phyloP scores from a whole-genome alignment of 208 protist genomes.

The Leishmania gerbilli region DNA sequence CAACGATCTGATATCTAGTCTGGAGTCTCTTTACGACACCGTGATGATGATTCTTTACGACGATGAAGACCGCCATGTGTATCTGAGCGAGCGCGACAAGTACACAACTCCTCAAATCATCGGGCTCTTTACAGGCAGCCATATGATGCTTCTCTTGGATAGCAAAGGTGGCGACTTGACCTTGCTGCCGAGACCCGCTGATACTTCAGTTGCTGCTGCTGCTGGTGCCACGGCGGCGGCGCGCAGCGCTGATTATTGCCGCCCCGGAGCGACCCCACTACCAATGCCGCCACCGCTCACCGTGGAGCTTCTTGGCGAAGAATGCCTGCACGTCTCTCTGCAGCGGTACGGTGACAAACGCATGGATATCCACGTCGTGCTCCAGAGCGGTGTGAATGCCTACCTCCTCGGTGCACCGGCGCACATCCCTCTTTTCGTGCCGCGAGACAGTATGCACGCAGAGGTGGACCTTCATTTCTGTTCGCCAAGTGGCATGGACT shows the following conservation, averaged over 20 bases:
- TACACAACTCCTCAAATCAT: slow-evolving; percentile 42
- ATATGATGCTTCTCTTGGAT: slow-evolving; percentile 26
- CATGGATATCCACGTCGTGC: slow-evolving; percentile 44
- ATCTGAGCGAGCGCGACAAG: slow-evolving; percentile 40
- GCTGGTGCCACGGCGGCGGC: neutral
- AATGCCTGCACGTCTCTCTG: slow-evolving; percentile 35
- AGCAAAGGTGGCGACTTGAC: slow-evolving; percentile 18
- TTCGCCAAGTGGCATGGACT: slow-evolving; percentile 35
- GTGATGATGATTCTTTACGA: slow-evolving; percentile 43
- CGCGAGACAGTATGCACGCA: slow-evolving; percentile 25
- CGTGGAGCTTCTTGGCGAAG: slow-evolving; percentile 31
- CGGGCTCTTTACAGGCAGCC: slow-evolving; percentile 31
- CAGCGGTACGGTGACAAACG: slow-evolving; percentile 60
- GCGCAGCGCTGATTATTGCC: neutral
- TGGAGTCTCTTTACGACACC: slow-evolving; percentile 52
- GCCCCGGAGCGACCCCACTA: neutral
- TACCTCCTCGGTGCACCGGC: slow-evolving; percentile 34
- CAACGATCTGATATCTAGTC: slow-evolving; percentile 32
- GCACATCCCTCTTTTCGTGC: slow-evolving; percentile 34
- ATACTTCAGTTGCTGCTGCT: neutral
- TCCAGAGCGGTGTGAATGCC: slow-evolving; percentile 36
- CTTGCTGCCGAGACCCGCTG: slow-evolving; percentile 18
- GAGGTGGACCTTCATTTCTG: slow-evolving; percentile 36
- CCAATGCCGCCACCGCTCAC: slow-evolving; percentile 29
- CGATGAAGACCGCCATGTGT: slow-evolving; percentile 53